phyloP scores from a whole-genome alignment of 1,284 basidiomycete genomes.

The Ceratobasidium sp. region DNA sequence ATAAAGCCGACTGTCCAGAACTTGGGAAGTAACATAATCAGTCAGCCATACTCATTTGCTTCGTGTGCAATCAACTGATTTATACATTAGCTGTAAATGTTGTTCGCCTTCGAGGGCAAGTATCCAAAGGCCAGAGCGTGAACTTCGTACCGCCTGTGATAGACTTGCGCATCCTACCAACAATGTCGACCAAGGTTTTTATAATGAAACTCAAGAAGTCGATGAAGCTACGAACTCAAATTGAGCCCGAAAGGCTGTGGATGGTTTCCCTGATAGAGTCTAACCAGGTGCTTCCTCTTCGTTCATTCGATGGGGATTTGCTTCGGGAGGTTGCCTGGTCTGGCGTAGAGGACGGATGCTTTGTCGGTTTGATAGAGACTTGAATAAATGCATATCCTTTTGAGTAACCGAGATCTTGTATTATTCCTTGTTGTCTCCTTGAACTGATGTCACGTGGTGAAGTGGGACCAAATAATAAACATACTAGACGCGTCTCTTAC shows the following conservation, averaged over 20 bases:
- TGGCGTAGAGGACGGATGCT: conserved; percentile 64
- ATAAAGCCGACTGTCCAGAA: conserved; percentile 56
- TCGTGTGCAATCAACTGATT: neutral
- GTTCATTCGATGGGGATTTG: conserved; percentile 19
- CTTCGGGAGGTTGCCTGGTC: conserved; percentile 68
- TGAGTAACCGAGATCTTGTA: neutral
- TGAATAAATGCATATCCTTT: conserved; percentile 4
- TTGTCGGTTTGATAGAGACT: conserved; percentile 21
- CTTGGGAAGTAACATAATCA: conserved; percentile 66
- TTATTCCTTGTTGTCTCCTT: neutral
- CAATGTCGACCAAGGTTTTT: conserved; percentile 66
- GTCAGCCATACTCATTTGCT: conserved; percentile 54
- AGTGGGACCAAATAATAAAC: conserved; percentile 22
- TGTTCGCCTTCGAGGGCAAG: neutral
- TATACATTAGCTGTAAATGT: neutral
- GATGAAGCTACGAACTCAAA: conserved; percentile 46
- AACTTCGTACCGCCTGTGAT: conserved; percentile 48
- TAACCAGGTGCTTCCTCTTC: conserved; percentile 15
- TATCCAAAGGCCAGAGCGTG: conserved; percentile 3
- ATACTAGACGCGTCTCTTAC: conserved; percentile 39
- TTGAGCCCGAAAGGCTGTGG: conserved; percentile 30
- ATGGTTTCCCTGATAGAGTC: conserved; percentile 11
- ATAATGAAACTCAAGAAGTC: conserved; percentile 62
- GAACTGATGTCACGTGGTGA: conserved; percentile 23
- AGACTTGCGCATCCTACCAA: conserved; percentile 64